Base-by-base conservation (phyloP, 1,284 basidiomycete genomes). In the Ustilago esculenta region DNA sequence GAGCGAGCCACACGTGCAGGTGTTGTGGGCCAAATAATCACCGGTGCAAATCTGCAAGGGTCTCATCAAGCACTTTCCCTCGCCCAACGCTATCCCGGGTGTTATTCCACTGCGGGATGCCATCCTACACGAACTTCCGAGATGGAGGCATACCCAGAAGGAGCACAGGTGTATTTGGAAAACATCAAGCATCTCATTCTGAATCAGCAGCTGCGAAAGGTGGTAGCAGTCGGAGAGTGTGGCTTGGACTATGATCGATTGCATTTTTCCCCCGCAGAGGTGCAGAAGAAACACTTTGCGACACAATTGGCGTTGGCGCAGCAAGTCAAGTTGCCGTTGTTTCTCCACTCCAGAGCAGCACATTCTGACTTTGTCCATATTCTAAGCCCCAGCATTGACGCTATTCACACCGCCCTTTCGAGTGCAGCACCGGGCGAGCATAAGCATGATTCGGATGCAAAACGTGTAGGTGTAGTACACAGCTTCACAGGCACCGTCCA, bases 231-330 rank as follows among this genome's bases (percentile, higher is more conserved):
- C 1, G 92, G 92, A 15, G 92, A 94, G 83, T 92, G 92, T 71
- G 92, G 92, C 10, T 83, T 94, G 32, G 92, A 95, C 81, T 94
- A 94, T 74, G 92, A 94, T 79, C 85, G 92, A 14, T 85, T 89
- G 0, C 88, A 90, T 72, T 90, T 91, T 79, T 87, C 90, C 5
- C 76, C 86, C 1, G 84, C 84, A 20, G 88, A 88, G 18, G 85
- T 86, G 3, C 92, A 94, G 81, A 84, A 86, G 61, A 86, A 82
- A 41, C 85, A 90, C 77, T 92, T 95, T 79, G 87, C 90, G 82
- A 73, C 85, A 8, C 90, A 94, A 73, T 85, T 94, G 4, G 70
- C 76, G 2, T 84, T 95, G 5, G 90, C 91, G 0, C 88, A 89
- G 72, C 88, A 88, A 73, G 86, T 89, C 75, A 84, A 87, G 68